Conservation (phyloP, 768 basidiomycete genomes). For the Dentipellis sp. region DNA sequence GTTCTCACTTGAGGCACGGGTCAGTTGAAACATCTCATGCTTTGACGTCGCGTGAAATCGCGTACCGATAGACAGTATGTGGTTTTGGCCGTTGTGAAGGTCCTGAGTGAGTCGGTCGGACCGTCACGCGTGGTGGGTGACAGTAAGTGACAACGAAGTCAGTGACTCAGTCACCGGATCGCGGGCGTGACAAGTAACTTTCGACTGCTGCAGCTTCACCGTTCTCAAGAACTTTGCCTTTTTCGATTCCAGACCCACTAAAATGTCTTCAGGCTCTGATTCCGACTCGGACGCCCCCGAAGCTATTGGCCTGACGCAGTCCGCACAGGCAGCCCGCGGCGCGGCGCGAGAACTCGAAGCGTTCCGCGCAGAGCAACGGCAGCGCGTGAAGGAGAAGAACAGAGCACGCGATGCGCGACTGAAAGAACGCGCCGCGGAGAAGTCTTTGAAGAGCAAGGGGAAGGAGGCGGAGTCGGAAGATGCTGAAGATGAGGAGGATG, state of each 20-base stretch:
- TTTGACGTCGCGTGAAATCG: too few relatives aligned
- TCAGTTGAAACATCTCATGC: too few relatives aligned
- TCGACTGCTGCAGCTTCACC: too few relatives aligned
- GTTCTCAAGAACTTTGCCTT: too few relatives aligned
- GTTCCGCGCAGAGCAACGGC: slow-evolving; percentile 5
- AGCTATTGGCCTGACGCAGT: slow-evolving; percentile 8
- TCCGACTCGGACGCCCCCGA: slow-evolving; percentile 12
- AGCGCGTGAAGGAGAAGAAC: slow-evolving; percentile 9
- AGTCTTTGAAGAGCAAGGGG: slow-evolving; percentile 2
- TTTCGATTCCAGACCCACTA: not conserved
- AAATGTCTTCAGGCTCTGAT: slow-evolving; percentile 4
- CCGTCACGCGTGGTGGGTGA: too few relatives aligned
- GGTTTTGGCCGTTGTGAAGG: too few relatives aligned
- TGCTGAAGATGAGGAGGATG: slow-evolving; percentile 3
- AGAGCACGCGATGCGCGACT: slow-evolving; percentile 8
- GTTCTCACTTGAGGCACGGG: too few relatives aligned
- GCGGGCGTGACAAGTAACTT: too few relatives aligned
- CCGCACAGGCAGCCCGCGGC: slow-evolving; percentile 8
- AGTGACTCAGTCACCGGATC: too few relatives aligned
- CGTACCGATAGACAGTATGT: too few relatives aligned
- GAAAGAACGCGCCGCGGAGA: slow-evolving; percentile 11
- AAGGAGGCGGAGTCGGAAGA: slow-evolving; percentile 2
- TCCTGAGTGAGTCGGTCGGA: too few relatives aligned
- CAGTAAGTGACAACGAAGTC: too few relatives aligned
- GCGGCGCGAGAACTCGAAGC: slow-evolving; percentile 3